A percentile compares a stretch with the other conserved stretches of the same genome.
phyloP scores from a whole-genome alignment of 768 basidiomycete species.

The Megacollybia marginata region DNA sequence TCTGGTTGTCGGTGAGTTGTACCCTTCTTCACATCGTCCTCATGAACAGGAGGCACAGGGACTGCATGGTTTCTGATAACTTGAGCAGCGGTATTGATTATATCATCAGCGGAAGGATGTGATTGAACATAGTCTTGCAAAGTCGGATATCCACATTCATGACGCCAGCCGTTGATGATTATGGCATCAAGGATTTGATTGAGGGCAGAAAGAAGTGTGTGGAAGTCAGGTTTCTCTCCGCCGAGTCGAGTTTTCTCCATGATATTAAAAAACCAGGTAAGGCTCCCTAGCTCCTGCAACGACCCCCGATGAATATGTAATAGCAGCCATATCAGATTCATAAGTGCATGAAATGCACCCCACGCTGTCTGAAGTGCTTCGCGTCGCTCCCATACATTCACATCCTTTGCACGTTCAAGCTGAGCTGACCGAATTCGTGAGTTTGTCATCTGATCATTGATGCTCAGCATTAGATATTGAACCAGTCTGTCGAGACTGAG shows the following conservation, averaged over 20 bases:
- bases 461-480: background rate
- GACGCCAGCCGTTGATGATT: constrained; percentile 8
- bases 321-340: constrained; percentile 13
- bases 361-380: constrained; percentile 5
- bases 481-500: background rate
- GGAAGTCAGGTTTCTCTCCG: constrained; percentile 11
- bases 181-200: constrained; percentile 8
- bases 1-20: background rate
- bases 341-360: constrained; percentile 10
- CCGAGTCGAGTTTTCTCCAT: constrained; percentile 10
- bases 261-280: constrained; percentile 10
- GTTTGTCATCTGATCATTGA: constrained; percentile 7
- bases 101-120: constrained; percentile 9
- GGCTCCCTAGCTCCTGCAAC: constrained; percentile 1
- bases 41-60: background rate
- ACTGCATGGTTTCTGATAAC: constrained; percentile 7
- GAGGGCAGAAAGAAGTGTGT: constrained; percentile 9
- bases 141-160: constrained; percentile 1
- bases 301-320: constrained; percentile 9
- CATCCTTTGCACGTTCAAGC: background rate
- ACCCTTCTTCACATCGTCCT: background rate
- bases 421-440: constrained; percentile 4
- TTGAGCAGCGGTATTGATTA: constrained; percentile 1
- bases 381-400: constrained; percentile 2
- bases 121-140: constrained; percentile 4